Conservation (phyloP, 176 grass and related monocot species). For the Raddia guianensis region DNA sequence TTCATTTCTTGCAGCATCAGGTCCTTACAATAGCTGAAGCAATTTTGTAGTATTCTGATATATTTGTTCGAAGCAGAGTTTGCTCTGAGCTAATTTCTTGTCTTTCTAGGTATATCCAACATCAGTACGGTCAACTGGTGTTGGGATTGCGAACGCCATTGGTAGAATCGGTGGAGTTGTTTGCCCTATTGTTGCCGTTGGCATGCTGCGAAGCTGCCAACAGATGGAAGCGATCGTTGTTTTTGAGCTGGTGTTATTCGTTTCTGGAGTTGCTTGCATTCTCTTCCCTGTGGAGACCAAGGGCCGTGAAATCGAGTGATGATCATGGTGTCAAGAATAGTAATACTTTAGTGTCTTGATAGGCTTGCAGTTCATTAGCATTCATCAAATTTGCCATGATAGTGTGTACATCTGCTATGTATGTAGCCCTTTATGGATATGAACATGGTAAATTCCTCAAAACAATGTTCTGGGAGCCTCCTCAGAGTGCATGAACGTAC, state of each 20-base stretch:
- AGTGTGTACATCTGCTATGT: neutral
- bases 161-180: slow-evolving; percentile 75
- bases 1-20: neutral
- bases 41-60: neutral
- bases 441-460: slow-evolving; percentile 15
- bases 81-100: neutral
- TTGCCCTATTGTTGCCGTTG: slow-evolving; percentile 66
- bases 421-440: neutral
- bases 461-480: neutral
- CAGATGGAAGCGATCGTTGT: slow-evolving; percentile 67
- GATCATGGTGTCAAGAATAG: neutral
- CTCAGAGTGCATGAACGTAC: too few relatives aligned
- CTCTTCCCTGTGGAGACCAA: slow-evolving; percentile 81
- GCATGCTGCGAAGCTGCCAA: slow-evolving; percentile 62
- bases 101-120: slow-evolving; percentile 70
- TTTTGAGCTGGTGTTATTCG: slow-evolving; percentile 60
- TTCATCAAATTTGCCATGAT: neutral
- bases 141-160: slow-evolving; percentile 58
- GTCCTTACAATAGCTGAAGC: neutral
- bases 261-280: slow-evolving; percentile 55
- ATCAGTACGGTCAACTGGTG: slow-evolving; percentile 63
- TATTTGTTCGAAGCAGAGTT: neutral
- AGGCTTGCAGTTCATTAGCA: slow-evolving; percentile 3
- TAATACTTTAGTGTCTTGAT: neutral
- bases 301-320: slow-evolving; percentile 53